Base-by-base conservation (phyloP, 129 eudicot species). In the Tanacetum coccineum region DNA sequence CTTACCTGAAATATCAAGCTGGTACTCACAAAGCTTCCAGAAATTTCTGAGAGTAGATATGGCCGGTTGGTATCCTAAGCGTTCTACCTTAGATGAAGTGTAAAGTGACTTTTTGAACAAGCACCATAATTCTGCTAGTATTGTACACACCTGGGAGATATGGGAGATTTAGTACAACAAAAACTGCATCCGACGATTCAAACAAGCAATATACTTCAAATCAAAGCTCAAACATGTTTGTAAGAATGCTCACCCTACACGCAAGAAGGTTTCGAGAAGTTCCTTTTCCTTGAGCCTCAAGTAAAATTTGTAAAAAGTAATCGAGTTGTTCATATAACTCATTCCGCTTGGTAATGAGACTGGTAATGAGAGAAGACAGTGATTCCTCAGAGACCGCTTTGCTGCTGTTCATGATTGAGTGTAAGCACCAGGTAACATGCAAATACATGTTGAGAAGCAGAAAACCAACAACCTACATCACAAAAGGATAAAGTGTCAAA, bases 401-500 rank as follows among this genome's bases (percentile, higher is more conserved):
- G n/a, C 72, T 87, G 78, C 83, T 81, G 79, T 71, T 79, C 63
- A 81, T 62, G 71, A 87, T 68, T 15, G 93, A 79, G 75, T 74
- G 74, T 77, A 94, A 75, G 73, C 85, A 76, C 99, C 99, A 94
- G 25, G 78, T 47, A 63, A 94, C 82, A 81, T 94, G 97, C 81
- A 94, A 73, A 79, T 80, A 78, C 95, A 94, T 94, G 82, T 94
- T 94, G 66, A 94, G 93, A 74, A 94, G 94, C 62, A 94, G 78
- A 72, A 94, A 94, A 59, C 87, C 59, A 69, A 81, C 72, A 68
- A 94, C 92, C 99, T 94, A 83, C 70, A 79, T 9, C 45, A 68
- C 67, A 52, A 59, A 13, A 44, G 66, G 39, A 61, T 44, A 45
- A 57, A 39, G 55, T 46, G 65, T 56, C 42, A 63, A 46, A 18